phyloP scores from a whole-genome alignment of 106 monocot species.

The Amphibolis antarctica region DNA sequence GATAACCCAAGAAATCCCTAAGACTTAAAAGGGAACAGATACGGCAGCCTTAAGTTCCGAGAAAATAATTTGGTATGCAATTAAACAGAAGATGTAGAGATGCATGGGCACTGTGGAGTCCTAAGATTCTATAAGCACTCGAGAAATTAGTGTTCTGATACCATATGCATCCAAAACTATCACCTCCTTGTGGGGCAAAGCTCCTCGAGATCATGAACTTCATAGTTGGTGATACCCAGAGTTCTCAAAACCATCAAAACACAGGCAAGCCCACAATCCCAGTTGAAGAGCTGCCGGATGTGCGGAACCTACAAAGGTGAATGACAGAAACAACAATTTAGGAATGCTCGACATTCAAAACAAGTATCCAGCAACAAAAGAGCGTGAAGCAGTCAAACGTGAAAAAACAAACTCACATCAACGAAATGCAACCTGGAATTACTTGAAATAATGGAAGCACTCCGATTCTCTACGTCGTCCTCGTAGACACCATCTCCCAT shows the following conservation, averaged over 20 bases:
- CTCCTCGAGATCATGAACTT: constrained; percentile 47
- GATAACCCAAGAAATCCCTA: too few species aligned
- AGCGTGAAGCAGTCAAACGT: neutral
- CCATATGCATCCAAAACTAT: neutral
- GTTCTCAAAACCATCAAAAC: constrained; percentile 78
- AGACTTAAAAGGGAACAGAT: too few species aligned
- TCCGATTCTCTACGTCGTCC: neutral
- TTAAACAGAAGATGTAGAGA: too few species aligned
- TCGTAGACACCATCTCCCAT: neutral
- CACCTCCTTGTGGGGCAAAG: constrained; percentile 71
- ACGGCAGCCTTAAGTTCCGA: too few species aligned
- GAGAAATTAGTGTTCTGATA: too few species aligned
- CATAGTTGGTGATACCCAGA: constrained; percentile 32
- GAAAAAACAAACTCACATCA: constrained; percentile 28
- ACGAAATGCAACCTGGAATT: constrained; percentile 19
- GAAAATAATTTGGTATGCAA: too few species aligned
- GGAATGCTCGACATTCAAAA: neutral
- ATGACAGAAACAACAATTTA: neutral
- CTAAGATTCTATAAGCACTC: too few species aligned
- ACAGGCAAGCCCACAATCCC: constrained; percentile 89
- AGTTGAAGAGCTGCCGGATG: constrained; percentile 56
- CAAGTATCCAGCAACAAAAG: neutral
- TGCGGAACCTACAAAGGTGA: constrained; percentile 60
- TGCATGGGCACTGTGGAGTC: too few species aligned
- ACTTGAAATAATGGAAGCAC: neutral